Evolutionary conservation across 768 basidiomycete species (phyloP).

Genomic region (Flagelloscypha sp.): DNA sequence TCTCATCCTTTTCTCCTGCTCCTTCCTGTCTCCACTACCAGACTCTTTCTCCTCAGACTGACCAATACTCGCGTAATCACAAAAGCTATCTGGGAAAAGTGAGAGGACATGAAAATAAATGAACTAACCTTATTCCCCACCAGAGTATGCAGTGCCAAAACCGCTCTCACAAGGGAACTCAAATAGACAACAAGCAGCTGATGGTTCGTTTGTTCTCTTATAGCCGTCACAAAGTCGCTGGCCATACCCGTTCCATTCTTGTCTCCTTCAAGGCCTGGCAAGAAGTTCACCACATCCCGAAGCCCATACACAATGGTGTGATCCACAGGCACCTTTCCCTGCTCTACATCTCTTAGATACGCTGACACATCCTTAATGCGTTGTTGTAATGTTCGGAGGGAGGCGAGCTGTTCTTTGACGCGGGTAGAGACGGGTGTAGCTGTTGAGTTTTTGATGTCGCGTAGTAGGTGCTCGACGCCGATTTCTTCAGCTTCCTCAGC

Average conservation of each 20-base stretch:
- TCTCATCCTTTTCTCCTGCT: conserved; percentile 27
- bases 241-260: conserved; percentile 43
- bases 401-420: conserved; percentile 85
- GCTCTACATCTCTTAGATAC: conserved; percentile 77
- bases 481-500: conserved; percentile 96
- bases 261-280: conserved; percentile 76
- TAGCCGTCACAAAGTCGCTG: conserved; percentile 52
- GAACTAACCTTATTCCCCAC: conserved; percentile 92
- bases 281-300: conserved; percentile 88
- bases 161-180: conserved; percentile 80
- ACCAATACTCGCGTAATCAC: too few relatives aligned
- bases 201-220: conserved; percentile 92
- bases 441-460: conserved; percentile 94
- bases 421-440: conserved; percentile 91
- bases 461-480: conserved; percentile 93
- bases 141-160: conserved; percentile 84
- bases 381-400: conserved; percentile 81
- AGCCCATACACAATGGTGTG: conserved; percentile 94
- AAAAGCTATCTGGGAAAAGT: too few relatives aligned
- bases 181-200: conserved; percentile 90
- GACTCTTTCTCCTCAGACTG: too few relatives aligned
- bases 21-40: conserved; percentile 43
- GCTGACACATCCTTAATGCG: conserved; percentile 80
- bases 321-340: conserved; percentile 82
- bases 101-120: too few relatives aligned